Percentiles rank a stretch among this genome's conserved stretches.
Conservation (phyloP, 2,329 filamentous ascomycete genomes). For the Venturiaceae sp. region DNA sequence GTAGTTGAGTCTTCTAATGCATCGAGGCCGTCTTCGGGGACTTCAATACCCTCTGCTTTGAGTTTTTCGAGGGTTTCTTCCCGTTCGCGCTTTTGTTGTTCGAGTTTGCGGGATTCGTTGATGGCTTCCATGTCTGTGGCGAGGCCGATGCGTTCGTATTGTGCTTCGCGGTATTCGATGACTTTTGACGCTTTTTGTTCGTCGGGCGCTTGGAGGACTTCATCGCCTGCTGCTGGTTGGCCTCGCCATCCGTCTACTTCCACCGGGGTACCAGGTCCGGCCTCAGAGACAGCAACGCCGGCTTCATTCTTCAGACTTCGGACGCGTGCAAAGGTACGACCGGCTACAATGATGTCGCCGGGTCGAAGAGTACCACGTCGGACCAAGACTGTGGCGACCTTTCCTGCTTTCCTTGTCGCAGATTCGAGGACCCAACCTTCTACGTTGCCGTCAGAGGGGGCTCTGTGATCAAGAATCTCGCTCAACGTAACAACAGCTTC, state of each 20-base stretch:
- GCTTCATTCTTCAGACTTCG: slow-evolving; percentile 77
- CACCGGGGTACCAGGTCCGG: slow-evolving; percentile 78
- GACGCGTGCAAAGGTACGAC: slow-evolving; percentile 80
- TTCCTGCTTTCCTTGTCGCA: slow-evolving; percentile 74
- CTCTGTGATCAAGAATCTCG: slow-evolving; percentile 83
- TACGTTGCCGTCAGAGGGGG: slow-evolving; percentile 63
- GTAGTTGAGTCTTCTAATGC: slow-evolving; percentile 27
- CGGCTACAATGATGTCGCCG: slow-evolving; percentile 80
- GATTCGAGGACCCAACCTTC: slow-evolving; percentile 95
- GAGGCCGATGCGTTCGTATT: slow-evolving; percentile 55
- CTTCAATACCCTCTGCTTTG: slow-evolving; percentile 15
- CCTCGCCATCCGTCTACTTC: slow-evolving; percentile 94
- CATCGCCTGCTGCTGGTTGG: slow-evolving; percentile 75
- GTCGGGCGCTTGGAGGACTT: slow-evolving; percentile 71
- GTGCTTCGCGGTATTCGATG: slow-evolving; percentile 64
- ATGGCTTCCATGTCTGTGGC: slow-evolving; percentile 66
- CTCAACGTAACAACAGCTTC: slow-evolving; percentile 80
- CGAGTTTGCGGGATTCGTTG: slow-evolving; percentile 51
- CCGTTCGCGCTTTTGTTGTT: slow-evolving; percentile 52
- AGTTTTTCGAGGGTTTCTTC: slow-evolving; percentile 35
- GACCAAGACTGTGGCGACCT: slow-evolving; percentile 80
- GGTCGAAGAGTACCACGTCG: slow-evolving; percentile 73
- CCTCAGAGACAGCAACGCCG: slow-evolving; percentile 60
- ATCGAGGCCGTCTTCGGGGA: slow-evolving; percentile 14
- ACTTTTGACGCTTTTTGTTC: slow-evolving; percentile 74